Percentiles rank a stretch among this genome's conserved stretches.
Conservation (phyloP, 1,139 yeast genomes). For the Yamadazyma blattariae region DNA sequence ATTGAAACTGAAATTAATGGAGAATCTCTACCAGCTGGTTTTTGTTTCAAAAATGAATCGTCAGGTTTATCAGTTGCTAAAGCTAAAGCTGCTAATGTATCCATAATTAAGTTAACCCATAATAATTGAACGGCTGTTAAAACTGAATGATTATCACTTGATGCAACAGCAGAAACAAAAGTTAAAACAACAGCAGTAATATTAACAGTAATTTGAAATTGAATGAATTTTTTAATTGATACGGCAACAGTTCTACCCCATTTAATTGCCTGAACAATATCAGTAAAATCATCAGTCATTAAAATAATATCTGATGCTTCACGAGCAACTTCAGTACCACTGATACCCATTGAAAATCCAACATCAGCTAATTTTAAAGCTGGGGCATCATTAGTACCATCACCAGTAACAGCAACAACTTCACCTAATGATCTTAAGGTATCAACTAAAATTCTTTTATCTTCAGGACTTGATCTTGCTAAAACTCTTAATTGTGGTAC, state of each 20-base stretch:
- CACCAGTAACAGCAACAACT: constrained; percentile 98
- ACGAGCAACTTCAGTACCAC: constrained; percentile 93
- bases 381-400: constrained; percentile 97
- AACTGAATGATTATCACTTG: constrained; percentile 75
- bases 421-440: constrained; percentile 80
- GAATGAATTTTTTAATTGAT: constrained; percentile 92
- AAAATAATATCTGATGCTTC: constrained; percentile 93
- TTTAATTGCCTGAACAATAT: constrained; percentile 95
- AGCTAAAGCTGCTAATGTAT: constrained; percentile 95
- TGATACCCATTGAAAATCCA: constrained; percentile 91
- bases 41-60: constrained; percentile 69
- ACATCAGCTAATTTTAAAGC: constrained; percentile 89
- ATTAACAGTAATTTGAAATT: constrained; percentile 93
- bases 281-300: constrained; percentile 93
- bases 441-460: constrained; percentile 81
- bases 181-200: constrained; percentile 92
- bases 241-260: constrained; percentile 99
- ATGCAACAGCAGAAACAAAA: constrained; percentile 89
- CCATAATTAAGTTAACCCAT: constrained; percentile 98
- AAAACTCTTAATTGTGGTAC: constrained; percentile 77
- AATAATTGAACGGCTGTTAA: constrained; percentile 94
- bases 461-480: constrained; percentile 96
- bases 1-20: constrained; percentile 85
- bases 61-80: constrained; percentile 97
- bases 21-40: constrained; percentile 81